These are phyloP conservation scores for Aquilaria agallochum DNA, from an alignment of 441 rosid species.

Conservation along the genomic window DNA sequence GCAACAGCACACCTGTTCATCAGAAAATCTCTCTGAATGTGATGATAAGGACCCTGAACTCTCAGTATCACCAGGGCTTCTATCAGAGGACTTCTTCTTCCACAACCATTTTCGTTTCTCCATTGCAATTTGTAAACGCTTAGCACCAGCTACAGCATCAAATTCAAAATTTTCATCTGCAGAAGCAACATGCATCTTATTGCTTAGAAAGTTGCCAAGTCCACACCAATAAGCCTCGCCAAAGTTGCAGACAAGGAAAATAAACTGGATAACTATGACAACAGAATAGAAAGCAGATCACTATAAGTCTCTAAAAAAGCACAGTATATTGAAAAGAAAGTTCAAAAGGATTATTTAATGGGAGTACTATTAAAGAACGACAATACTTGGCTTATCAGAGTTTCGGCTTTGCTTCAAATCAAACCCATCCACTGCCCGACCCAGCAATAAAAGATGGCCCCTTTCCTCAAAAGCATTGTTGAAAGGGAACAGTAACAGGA, in stretches of 20 bases:
- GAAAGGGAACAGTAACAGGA: background rate
- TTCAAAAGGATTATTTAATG: background rate
- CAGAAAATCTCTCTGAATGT: constrained; percentile 61
- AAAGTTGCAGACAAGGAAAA: constrained; percentile 8
- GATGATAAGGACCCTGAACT: constrained; percentile 67
- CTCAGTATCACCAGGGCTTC: constrained; percentile 68
- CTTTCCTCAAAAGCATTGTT: constrained; percentile 13
- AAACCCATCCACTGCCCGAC: constrained; percentile 32
- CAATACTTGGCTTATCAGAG: constrained; percentile 34
- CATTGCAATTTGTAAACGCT: constrained; percentile 30
- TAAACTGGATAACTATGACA: constrained; percentile 5
- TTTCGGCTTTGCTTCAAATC: constrained; percentile 51
- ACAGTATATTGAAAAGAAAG: too few species aligned
- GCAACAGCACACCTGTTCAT: constrained; percentile 55
- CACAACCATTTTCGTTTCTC: constrained; percentile 76
- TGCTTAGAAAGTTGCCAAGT: constrained; percentile 11
- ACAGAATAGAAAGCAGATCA: background rate
- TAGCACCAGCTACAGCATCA: constrained; percentile 29
- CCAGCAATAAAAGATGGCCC: constrained; percentile 30
- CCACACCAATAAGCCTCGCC: constrained; percentile 1
- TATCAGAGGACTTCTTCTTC: constrained; percentile 70
- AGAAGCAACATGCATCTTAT: constrained; percentile 8
- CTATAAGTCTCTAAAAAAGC: too few species aligned
- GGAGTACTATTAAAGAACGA: constrained; percentile 13
- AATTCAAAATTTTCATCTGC: constrained; percentile 28